phyloP scores from a whole-genome alignment of 352 stramenopile genomes.

The Globisporangium echinulatum region DNA sequence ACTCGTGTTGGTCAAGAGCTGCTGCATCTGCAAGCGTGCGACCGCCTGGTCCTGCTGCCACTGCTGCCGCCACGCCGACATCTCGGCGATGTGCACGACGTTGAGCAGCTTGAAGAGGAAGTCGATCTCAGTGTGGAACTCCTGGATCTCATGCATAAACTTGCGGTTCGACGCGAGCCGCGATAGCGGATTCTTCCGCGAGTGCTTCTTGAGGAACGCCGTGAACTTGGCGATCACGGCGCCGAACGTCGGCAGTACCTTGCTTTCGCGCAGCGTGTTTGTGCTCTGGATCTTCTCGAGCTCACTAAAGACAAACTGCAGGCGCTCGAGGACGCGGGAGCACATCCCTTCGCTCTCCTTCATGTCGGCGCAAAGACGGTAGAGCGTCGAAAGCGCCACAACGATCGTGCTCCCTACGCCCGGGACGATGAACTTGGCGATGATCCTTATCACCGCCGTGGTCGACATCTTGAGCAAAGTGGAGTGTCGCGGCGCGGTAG shows the following conservation, averaged over 20 bases:
- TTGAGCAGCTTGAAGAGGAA: slow-evolving; percentile 17
- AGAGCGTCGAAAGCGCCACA: slow-evolving; percentile 20
- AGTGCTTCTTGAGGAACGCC: slow-evolving; percentile 18
- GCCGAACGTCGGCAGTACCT: slow-evolving; percentile 29
- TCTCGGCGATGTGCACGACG: slow-evolving; percentile 19
- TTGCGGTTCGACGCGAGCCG: slow-evolving; percentile 12
- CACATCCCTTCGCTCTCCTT: slow-evolving; percentile 20
- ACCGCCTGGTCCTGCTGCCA: slow-evolving; percentile 13
- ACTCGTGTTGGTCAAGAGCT: slow-evolving; percentile 12
- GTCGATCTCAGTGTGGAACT: slow-evolving; percentile 18
- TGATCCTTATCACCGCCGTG: slow-evolving; percentile 10
- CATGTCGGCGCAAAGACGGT: slow-evolving; percentile 20
- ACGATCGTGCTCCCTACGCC: slow-evolving; percentile 26
- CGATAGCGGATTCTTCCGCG: slow-evolving; percentile 13
- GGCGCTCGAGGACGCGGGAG: slow-evolving; percentile 12
- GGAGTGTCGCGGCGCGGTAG: slow-evolving; percentile 22
- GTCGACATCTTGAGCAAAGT: slow-evolving; percentile 1
- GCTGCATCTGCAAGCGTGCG: slow-evolving; percentile 10
- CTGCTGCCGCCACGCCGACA: slow-evolving; percentile 10
- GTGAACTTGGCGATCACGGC: slow-evolving; percentile 26
- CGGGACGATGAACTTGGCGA: slow-evolving; percentile 25
- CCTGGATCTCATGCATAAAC: slow-evolving; percentile 9
- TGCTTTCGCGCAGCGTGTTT: slow-evolving; percentile 24
- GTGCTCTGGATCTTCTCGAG: slow-evolving; percentile 32
- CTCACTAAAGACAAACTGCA: slow-evolving; percentile 26